These are phyloP conservation scores for Gossypium anomalum DNA, from an alignment of 345 rosid genomes.

Conservation along the genomic window DNA sequence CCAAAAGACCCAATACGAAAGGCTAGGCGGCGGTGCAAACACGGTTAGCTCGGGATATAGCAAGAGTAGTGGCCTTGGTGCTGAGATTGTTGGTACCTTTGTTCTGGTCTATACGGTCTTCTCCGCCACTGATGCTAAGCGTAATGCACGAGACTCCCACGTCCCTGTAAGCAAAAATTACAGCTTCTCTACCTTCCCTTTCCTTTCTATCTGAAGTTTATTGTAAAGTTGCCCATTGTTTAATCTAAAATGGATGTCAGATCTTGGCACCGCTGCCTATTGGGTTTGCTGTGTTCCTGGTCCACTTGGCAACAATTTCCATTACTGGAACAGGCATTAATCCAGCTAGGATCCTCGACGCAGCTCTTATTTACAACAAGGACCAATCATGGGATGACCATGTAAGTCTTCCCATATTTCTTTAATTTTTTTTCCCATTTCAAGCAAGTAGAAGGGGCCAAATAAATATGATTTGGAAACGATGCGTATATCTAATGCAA, in stretches of 20 bases:
- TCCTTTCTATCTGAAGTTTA: background rate
- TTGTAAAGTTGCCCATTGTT: background rate
- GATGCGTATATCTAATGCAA: background rate
- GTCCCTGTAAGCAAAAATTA: slow-evolving; percentile 34
- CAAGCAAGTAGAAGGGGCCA: background rate
- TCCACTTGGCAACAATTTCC: slow-evolving; percentile 51
- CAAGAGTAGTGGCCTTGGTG: slow-evolving; percentile 34
- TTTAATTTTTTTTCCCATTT: background rate
- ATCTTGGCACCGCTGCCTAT: slow-evolving; percentile 51
- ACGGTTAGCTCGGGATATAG: slow-evolving; percentile 26
- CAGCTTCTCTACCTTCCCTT: background rate
- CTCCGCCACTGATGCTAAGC: slow-evolving; percentile 50
- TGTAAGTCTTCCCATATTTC: slow-evolving; percentile 16
- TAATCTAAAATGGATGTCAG: slow-evolving; percentile 19
- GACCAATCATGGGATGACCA: slow-evolving; percentile 44
- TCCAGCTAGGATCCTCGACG: slow-evolving; percentile 52
- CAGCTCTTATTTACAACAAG: slow-evolving; percentile 45
- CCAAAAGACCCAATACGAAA: slow-evolving; percentile 25
- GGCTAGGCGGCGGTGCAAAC: slow-evolving; percentile 41
- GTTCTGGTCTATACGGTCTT: slow-evolving; percentile 46
- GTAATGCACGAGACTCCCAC: slow-evolving; percentile 45
- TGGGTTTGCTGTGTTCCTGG: slow-evolving; percentile 49
- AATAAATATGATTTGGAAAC: background rate
- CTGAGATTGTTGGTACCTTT: slow-evolving; percentile 42
- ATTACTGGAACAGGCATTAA: slow-evolving; percentile 49